A percentile compares a stretch with the other conserved stretches of the same genome.
phyloP scores from a whole-genome alignment of 2,329 filamentous ascomycete genomes.

The Plectosphaerella cucumerina region DNA sequence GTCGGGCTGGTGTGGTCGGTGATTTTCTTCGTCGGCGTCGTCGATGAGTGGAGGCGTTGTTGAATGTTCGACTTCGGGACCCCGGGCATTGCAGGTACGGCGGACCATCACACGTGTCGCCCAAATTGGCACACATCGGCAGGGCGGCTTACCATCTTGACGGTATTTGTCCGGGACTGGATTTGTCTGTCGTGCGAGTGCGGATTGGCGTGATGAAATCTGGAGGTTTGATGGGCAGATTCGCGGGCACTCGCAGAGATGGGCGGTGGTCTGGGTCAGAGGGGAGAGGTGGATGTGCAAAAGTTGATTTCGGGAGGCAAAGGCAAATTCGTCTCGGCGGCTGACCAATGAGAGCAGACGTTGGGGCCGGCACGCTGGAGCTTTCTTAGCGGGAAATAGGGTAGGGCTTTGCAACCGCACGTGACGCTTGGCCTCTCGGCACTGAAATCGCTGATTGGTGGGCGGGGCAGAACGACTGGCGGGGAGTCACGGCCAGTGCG shows the following conservation, averaged over 20 bases:
- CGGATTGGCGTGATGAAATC: slow-evolving; percentile 48
- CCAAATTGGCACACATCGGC: slow-evolving; percentile 12
- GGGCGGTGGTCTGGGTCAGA: slow-evolving; percentile 35
- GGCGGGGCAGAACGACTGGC: background rate
- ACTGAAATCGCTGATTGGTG: slow-evolving; percentile 3
- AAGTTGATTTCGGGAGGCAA: slow-evolving; percentile 29
- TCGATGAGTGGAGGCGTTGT: slow-evolving; percentile 10
- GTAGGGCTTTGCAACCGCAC: slow-evolving; percentile 28
- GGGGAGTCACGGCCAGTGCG: background rate
- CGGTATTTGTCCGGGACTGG: slow-evolving; percentile 41
- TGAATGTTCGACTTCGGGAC: slow-evolving; percentile 6
- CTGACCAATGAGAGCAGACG: slow-evolving; percentile 3
- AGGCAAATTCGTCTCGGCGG: background rate
- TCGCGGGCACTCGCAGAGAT: slow-evolving; percentile 37
- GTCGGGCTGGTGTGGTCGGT: slow-evolving; percentile 2
- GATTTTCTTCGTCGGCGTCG: slow-evolving; percentile 13
- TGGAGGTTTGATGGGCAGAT: slow-evolving; percentile 44
- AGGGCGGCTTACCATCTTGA: slow-evolving; percentile 63
- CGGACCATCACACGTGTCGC: slow-evolving; percentile 7
- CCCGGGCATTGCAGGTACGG: background rate
- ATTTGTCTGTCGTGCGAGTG: slow-evolving; percentile 36
- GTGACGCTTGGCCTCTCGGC: slow-evolving; percentile 20
- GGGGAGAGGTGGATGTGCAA: slow-evolving; percentile 25
- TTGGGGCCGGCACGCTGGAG: slow-evolving; percentile 17
- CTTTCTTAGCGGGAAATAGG: slow-evolving; percentile 20